phyloP scores from a whole-genome alignment of 148 eudicot species.

The Diospyros lotus region DNA sequence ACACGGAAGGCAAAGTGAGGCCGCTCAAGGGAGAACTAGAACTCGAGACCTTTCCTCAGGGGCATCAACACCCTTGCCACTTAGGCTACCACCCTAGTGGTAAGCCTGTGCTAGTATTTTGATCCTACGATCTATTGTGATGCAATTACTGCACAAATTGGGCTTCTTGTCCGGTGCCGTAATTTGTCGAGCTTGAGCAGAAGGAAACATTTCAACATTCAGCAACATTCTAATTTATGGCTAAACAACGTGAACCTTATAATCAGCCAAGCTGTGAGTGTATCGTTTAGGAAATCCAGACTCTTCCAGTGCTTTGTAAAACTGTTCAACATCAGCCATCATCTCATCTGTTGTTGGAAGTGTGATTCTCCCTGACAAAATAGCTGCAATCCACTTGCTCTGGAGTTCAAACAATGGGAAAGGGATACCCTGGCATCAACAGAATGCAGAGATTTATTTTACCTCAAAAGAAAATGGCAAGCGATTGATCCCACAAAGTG shows the following conservation, averaged over 20 bases:
- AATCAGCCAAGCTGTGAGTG: constrained; percentile 54
- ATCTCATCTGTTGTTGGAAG: constrained; percentile 66
- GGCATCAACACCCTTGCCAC: too few relatives aligned
- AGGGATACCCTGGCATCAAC: constrained; percentile 52
- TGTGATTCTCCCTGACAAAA: constrained; percentile 58
- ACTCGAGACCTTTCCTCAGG: too few relatives aligned
- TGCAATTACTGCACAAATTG: background rate
- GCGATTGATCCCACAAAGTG: background rate
- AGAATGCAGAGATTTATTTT: background rate
- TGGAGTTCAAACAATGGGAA: constrained; percentile 75
- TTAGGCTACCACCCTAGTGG: too few relatives aligned
- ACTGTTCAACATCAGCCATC: constrained; percentile 65
- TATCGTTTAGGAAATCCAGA: constrained; percentile 69
- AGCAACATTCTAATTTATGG: background rate
- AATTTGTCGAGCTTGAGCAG: background rate
- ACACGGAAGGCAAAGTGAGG: too few relatives aligned
- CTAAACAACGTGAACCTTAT: constrained; percentile 34
- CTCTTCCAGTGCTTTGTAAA: constrained; percentile 52
- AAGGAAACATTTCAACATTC: background rate
- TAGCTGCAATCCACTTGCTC: constrained; percentile 87
- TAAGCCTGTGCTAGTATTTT: background rate
- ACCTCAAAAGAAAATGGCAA: too few relatives aligned
- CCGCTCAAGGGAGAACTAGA: too few relatives aligned
- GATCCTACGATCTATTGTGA: background rate
- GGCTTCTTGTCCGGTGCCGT: background rate